Base-by-base conservation (phyloP, 2,329 filamentous ascomycete genomes). In the Davidsoniella eucalypti region DNA sequence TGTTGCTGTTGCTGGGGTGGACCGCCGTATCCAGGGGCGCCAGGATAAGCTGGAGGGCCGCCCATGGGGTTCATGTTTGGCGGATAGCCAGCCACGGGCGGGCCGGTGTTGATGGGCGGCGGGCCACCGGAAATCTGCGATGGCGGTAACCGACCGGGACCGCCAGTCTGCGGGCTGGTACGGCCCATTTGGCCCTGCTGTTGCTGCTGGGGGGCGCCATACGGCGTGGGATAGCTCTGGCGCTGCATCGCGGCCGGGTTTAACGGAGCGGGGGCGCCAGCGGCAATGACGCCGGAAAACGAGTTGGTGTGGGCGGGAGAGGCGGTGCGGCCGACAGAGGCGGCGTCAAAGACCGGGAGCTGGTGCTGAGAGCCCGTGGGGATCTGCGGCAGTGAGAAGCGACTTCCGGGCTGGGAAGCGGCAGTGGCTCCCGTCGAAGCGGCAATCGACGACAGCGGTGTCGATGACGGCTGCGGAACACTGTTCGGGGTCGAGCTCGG, bases 51-150 rank as follows among this genome's bases (percentile, higher is more conserved):
- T 69, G 55, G 63, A 66, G 51, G 63, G 57, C 40, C 50, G 44
- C 62, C 63, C 62, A 67, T 63, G 50, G 56, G 56, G 52, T 59
- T 60, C 66, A 73, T 72, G 55, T 70, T 68, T 25, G 75, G 75
- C 59, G 76, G 76, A 60, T 80, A 81, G 53, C 76, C 76, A 50
- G 68, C 61, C 54, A 73, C 63, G 53, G 75, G 74, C 55, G 75
- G 71, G 56, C 72, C 72, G 52, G 78, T 82, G 65, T 80, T 80
- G 66, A 82, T 81, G 57, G 78, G 78, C 57, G 77, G 76, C 57
- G 77, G 78, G 16, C 78, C 78, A 58, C 76, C 76, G 56, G 73
- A 67, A 72, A 78, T 76, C 62, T 78, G 75, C 51, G 68, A 70
- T 14, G 75, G 75, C 55, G 75, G 74, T 55, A 73, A 75, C 52